Evolutionary conservation across 768 basidiomycete genomes (phyloP).

Genomic region (Russula virescens): DNA sequence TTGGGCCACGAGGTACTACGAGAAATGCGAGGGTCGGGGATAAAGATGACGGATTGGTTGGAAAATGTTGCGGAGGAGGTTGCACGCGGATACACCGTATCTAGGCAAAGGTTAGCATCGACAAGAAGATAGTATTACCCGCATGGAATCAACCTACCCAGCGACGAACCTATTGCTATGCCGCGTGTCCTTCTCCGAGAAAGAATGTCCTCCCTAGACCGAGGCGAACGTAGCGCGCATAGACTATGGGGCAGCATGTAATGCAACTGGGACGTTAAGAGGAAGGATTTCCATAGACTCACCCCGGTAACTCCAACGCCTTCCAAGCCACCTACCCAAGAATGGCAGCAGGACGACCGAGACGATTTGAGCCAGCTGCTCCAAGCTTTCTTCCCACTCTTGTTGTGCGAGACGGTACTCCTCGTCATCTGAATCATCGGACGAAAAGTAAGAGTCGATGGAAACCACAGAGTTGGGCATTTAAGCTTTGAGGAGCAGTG

Average conservation of each 20-base stretch:
- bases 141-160: constrained; percentile 4
- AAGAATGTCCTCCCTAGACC: constrained; percentile 64
- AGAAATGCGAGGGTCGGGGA: constrained; percentile 55
- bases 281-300: constrained; percentile 34
- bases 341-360: constrained; percentile 78
- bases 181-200: constrained; percentile 35
- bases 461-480: constrained; percentile 64
- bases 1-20: constrained; percentile 54
- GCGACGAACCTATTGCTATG: neutral
- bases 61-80: constrained; percentile 29
- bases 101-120: constrained; percentile 7
- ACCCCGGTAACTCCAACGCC: constrained; percentile 86
- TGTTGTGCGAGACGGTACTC: constrained; percentile 74
- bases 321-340: constrained; percentile 83
- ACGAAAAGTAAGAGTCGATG: constrained; percentile 48
- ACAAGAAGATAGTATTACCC: constrained; percentile 3
- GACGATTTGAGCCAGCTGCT: constrained; percentile 77
- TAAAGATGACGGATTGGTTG: constrained; percentile 40
- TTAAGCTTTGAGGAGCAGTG: neutral
- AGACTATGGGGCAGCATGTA: constrained; percentile 41
- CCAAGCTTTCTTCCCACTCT: constrained; percentile 90
- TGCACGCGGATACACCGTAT: constrained; percentile 10
- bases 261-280: neutral
- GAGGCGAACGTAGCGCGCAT: constrained; percentile 60
- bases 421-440: constrained; percentile 53